These are phyloP conservation scores for Leonotis leonurus DNA, from an alignment of 257 asterid genomes.

Conservation along the genomic window DNA sequence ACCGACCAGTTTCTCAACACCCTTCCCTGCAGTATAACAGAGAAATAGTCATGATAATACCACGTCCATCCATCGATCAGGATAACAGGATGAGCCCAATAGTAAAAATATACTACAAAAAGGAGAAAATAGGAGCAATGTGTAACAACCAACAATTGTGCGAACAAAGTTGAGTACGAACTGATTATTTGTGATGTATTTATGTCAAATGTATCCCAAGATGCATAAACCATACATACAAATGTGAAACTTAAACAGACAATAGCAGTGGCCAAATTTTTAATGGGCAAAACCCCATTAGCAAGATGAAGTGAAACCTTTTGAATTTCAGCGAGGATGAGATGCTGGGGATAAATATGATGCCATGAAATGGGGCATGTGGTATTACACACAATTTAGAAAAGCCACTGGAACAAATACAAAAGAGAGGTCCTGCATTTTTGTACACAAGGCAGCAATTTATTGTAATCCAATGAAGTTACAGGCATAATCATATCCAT, in stretches of 20 bases:
- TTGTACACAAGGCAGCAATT: not conserved
- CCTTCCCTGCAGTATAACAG: conserved; percentile 59
- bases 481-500: too few relatives aligned
- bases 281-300: not conserved
- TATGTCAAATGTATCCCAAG: not conserved
- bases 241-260: not conserved
- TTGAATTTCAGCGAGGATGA: not conserved
- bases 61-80: conserved; percentile 12
- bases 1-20: conserved; percentile 57
- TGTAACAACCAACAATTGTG: not conserved
- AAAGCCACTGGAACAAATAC: not conserved
- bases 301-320: conserved; percentile 11
- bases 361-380: not conserved
- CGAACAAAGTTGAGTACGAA: not conserved
- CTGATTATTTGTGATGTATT: not conserved
- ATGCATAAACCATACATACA: conserved; percentile 3
- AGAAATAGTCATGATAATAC: conserved; percentile 15
- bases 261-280: not conserved
- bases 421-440: not conserved
- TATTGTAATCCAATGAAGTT: not conserved
- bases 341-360: not conserved
- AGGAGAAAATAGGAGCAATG: not conserved
- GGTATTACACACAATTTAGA: not conserved
- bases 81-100: conserved; percentile 7
- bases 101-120: not conserved